These are phyloP conservation scores for Pythium monospermum DNA, from an alignment of 352 stramenopile species.

Conservation along the genomic window DNA sequence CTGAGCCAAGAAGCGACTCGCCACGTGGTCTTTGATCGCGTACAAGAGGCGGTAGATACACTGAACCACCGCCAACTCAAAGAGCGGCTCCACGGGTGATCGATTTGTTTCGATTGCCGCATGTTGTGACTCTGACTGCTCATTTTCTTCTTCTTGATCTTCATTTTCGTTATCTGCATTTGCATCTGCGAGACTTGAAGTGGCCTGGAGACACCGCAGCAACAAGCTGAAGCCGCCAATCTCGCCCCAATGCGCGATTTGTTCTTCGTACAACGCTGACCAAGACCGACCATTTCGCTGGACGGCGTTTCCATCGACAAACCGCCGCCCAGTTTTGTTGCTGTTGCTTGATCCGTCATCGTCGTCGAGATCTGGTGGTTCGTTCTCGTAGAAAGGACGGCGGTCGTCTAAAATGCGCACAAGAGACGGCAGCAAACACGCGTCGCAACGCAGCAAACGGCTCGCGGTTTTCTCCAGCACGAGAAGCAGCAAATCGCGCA, in stretches of 20 bases:
- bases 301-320: conserved; percentile 11
- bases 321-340: not conserved
- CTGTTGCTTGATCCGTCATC: conserved; percentile 6
- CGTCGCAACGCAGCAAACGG: conserved; percentile 32
- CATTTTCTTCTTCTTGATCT: conserved; percentile 4
- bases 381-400: conserved; percentile 50
- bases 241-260: conserved; percentile 50
- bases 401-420: conserved; percentile 54
- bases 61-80: conserved; percentile 53
- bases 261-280: conserved; percentile 39
- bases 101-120: not conserved
- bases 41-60: conserved; percentile 53
- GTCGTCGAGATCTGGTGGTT: conserved; percentile 30
- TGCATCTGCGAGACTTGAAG: not conserved
- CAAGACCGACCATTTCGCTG: no score
- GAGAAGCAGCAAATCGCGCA: conserved; percentile 51
- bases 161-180: conserved; percentile 1
- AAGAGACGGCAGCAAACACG: conserved; percentile 37
- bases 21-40: conserved; percentile 53
- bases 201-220: conserved; percentile 32
- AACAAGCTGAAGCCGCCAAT: conserved; percentile 51
- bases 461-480: conserved; percentile 27
- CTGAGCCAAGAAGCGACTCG: conserved; percentile 27
- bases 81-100: conserved; percentile 7
- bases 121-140: conserved; percentile 1